Conservation (phyloP, 2,329 filamentous ascomycete species). For the Cordyceps pruinosa region DNA sequence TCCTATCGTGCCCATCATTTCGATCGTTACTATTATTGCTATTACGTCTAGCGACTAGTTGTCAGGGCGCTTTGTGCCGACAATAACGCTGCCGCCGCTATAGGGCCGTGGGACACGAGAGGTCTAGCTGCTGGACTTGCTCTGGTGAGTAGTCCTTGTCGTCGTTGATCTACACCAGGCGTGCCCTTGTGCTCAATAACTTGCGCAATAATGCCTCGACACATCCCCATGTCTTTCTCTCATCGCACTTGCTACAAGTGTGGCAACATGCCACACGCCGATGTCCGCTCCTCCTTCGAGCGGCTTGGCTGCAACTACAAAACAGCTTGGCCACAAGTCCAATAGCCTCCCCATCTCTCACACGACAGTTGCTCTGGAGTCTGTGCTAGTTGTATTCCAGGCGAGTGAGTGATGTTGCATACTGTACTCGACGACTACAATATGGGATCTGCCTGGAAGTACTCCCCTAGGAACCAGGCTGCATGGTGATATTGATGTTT, state of each 20-base stretch:
- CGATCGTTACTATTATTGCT: no score
- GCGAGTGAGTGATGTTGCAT: background rate
- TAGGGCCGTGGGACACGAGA: constrained; percentile 57
- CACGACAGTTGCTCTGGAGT: constrained; percentile 39
- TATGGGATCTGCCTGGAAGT: background rate
- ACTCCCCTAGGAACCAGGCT: background rate
- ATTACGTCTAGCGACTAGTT: constrained; percentile 49
- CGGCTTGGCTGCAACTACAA: constrained; percentile 41
- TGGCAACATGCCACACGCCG: no score
- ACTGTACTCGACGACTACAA: background rate
- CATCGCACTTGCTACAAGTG: no score
- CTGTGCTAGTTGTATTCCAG: background rate
- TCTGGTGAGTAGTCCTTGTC: constrained; percentile 49
- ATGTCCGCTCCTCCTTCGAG: no score
- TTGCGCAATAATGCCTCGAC: constrained; percentile 28
- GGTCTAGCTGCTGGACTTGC: constrained; percentile 52
- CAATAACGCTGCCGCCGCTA: constrained; percentile 57
- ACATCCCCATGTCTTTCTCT: no score
- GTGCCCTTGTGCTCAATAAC: constrained; percentile 25
- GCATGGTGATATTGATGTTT: background rate
- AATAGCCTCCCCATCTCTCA: constrained; percentile 36
- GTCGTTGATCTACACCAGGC: constrained; percentile 30
- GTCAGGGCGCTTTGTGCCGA: constrained; percentile 56
- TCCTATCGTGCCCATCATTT: no score
- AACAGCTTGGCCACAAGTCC: constrained; percentile 37